Evolutionary conservation across 148 eudicot species (phyloP), one percentile per base, ranked within the genome.

Genomic region (Vaccinium macrocarpon): DNA sequence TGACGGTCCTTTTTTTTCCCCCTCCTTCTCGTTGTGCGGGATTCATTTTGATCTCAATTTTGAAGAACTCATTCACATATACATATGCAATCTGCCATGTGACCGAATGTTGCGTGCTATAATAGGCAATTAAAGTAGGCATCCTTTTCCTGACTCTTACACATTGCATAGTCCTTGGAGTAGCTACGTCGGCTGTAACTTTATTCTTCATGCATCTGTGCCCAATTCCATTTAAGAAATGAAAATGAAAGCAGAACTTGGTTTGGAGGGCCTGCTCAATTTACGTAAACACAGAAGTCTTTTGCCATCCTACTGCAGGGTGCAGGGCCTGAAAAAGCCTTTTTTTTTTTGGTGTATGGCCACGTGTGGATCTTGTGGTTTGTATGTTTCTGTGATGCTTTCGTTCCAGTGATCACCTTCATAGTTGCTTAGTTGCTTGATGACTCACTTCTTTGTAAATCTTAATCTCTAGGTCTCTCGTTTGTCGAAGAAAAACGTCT

Each of bases 401-500:
- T 61, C 23, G 25, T 8, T 35, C 29, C 1, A 35, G 59, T 74
- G 50, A 80, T 66, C 50, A 74, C 46, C 81, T 80, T 38, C 62
- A 72, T 16, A 15, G 42, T 81, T 74, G 25, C 23, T 59, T 16
- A 15, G 42, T 81, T 74, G 25, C 23, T 73, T 53, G 66, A 66
- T 53, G 19, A n/a, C 27, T 76, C 61, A 46, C 16, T 57, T 46
- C 80, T 59, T 52, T 59, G 51, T 84, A 78, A 19, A 29, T 27
- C 73, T 77, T 87, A 73, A 72, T 81, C 84, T 80, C 64, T 93
- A 97, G 99, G 96, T 97, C 76, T 95, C 96, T 79, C 93, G 93
- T 79, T 71, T 93, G 86, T 95, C 99, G 76, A 93, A 88, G 93
- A 97, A 95, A 89, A 97, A 97, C 87, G 98, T 95, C 68, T 97